Evolutionary conservation across 2,329 filamentous ascomycete genomes (phyloP), one percentile per base, ranked within the genome.

Genomic region (Incumbomyces lentus): DNA sequence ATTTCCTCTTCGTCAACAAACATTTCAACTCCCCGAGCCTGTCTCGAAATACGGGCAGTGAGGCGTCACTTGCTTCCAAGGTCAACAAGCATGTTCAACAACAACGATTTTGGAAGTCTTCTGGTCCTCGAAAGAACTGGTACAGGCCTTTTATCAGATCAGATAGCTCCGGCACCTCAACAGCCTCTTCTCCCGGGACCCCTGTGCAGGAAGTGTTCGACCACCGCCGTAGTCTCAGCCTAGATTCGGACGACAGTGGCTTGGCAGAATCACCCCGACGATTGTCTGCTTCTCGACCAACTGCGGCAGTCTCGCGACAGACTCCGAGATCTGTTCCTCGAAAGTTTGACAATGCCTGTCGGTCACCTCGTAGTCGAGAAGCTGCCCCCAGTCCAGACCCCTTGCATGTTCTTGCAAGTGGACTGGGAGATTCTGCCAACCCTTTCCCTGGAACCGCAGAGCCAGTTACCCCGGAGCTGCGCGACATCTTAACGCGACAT

Each of bases 21-120:
- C 14, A 44, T 17, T 44, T 33, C 17, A 36, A 44, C 33, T 44
- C 41, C 16, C 41, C 41, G 8, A 36, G 31, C n/a, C 33, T 44
- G 13, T 44, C 41, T 7, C 26, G 41, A 36, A 44, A 44, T 29
- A 44, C 41, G 4, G 41, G 41, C 12, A 29, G 17, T 44, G 41
- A 44, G 19, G 41, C 41, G 6, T 35, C 41, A n/a, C 18, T 44
- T 10, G 41, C 41, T 18, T 44, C 41, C 8, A 44, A 36, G 41
- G 41, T 44, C 3, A 44, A 44, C 32, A 44, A 44, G 14, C 41
- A 44, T 30, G 41, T 44, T 26, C 41, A 44, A 29, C 41, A 36
- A 19, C 41, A 37, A 29, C 26, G 41, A 10, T 44, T 44, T 16
- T 44, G 33, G 31, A 44, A 35, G 22, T n/a, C 14, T 5, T 29